phyloP scores from a whole-genome alignment of 106 monocot genomes.

The Phalaenopsis equestris region DNA sequence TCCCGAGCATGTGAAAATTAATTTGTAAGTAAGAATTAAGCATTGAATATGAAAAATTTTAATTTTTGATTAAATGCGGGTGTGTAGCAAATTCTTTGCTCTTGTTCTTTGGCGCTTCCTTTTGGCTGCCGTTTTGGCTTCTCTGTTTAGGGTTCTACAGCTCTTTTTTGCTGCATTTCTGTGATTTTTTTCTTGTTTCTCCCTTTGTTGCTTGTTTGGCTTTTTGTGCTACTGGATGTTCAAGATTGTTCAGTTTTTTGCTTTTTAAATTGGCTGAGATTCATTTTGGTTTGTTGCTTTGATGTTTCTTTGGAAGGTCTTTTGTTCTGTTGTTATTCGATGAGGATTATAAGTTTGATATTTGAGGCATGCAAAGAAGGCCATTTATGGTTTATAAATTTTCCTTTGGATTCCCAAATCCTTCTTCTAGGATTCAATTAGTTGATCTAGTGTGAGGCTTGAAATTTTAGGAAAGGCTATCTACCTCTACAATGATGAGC shows the following conservation, averaged over 20 bases:
- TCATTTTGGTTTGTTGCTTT: not conserved
- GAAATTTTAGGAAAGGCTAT: not conserved
- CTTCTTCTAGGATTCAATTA: not conserved
- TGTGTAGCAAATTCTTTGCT: not conserved
- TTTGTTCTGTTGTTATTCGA: not conserved
- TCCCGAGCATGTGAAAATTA: not conserved
- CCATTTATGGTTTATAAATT: not conserved
- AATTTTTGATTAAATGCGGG: not conserved
- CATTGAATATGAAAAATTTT: not conserved
- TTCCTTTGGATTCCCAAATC: not conserved
- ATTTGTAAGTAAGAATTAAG: no score
- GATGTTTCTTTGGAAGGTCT: not conserved
- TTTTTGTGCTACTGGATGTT: not conserved
- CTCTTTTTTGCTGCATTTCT: not conserved
- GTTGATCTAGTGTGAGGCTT: not conserved
- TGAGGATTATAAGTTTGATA: not conserved
- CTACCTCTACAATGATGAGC: no score
- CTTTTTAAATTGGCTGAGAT: not conserved
- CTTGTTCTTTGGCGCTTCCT: not conserved
- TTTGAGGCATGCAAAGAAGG: not conserved
- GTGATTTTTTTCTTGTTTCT: not conserved
- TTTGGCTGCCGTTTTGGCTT: not conserved
- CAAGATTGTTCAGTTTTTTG: not conserved
- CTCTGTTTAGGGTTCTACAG: not conserved
- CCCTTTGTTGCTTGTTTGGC: not conserved